phyloP scores from a whole-genome alignment of 1,284 basidiomycete genomes.

The Volvariella volvacea region DNA sequence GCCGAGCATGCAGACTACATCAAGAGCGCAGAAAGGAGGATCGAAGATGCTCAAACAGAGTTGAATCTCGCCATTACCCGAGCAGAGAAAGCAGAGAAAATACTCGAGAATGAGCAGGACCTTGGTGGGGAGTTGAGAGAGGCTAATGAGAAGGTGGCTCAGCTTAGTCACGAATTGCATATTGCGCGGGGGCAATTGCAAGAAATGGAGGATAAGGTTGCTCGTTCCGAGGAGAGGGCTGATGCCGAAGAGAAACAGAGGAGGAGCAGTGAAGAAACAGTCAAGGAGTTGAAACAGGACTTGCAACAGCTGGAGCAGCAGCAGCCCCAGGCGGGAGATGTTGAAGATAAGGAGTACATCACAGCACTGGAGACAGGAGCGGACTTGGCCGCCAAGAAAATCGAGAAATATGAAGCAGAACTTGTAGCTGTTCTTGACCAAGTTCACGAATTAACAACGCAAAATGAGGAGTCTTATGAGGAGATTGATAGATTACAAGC shows the following conservation, averaged over 20 bases:
- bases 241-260: slow-evolving; percentile 48
- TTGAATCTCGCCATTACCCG: slow-evolving; percentile 49
- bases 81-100: slow-evolving; percentile 52
- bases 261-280: slow-evolving; percentile 40
- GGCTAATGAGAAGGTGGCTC: slow-evolving; percentile 51
- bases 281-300: slow-evolving; percentile 32
- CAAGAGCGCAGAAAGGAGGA: slow-evolving; percentile 39
- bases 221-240: slow-evolving; percentile 38
- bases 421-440: slow-evolving; percentile 36
- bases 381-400: slow-evolving; percentile 27
- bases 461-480: slow-evolving; percentile 37
- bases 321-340: slow-evolving; percentile 19
- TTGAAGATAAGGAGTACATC: slow-evolving; percentile 27
- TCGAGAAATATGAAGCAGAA: slow-evolving; percentile 49
- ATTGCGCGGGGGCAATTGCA: slow-evolving; percentile 49
- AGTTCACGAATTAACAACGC: slow-evolving; percentile 37
- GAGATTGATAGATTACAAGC: slow-evolving; percentile 45
- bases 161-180: slow-evolving; percentile 47
- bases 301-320: slow-evolving; percentile 28
- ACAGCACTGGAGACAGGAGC: slow-evolving; percentile 41
- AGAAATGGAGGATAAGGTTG: slow-evolving; percentile 50
- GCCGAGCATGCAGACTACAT: slow-evolving; percentile 31
- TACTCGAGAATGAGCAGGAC: slow-evolving; percentile 53
- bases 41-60: slow-evolving; percentile 40
- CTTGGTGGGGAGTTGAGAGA: slow-evolving; percentile 58